Conservation (phyloP, 2,329 filamentous ascomycete species). For the Aspergillus carbonarius region DNA sequence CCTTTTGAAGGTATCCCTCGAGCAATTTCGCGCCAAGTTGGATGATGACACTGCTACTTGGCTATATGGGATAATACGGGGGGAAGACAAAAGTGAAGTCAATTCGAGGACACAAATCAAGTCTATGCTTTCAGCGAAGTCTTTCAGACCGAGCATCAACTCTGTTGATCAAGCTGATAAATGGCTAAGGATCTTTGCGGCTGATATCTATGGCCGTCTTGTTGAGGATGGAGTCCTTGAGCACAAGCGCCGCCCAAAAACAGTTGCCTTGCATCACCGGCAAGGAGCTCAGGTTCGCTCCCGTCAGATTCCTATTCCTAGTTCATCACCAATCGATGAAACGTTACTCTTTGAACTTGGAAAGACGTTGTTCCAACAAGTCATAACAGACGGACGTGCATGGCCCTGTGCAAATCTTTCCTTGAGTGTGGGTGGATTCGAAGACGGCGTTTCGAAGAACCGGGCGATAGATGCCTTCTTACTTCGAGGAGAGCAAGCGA, state of each 20-base stretch:
- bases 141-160: slow-evolving; percentile 81
- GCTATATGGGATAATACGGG: slow-evolving; percentile 81
- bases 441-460: slow-evolving; percentile 81
- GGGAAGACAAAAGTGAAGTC: slow-evolving; percentile 83
- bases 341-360: slow-evolving; percentile 70
- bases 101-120: slow-evolving; percentile 92
- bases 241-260: slow-evolving; percentile 80
- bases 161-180: slow-evolving; percentile 72
- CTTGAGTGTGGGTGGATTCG: slow-evolving; percentile 85
- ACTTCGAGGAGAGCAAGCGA: slow-evolving; percentile 63
- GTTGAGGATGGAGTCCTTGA: slow-evolving; percentile 89
- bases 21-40: slow-evolving; percentile 73
- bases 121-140: slow-evolving; percentile 95
- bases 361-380: slow-evolving; percentile 72
- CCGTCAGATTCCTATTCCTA: slow-evolving; percentile 72
- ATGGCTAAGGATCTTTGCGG: slow-evolving; percentile 88
- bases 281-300: slow-evolving; percentile 72
- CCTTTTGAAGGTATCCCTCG: slow-evolving; percentile 68
- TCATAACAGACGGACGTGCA: slow-evolving; percentile 71
- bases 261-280: slow-evolving; percentile 79
- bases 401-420: slow-evolving; percentile 95
- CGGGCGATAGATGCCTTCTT: slow-evolving; percentile 83
- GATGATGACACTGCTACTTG: slow-evolving; percentile 82
- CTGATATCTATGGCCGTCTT: slow-evolving; percentile 85
- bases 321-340: slow-evolving; percentile 72